Base-by-base conservation (phyloP, 108 stramenopile genomes). In the Epithemia pelagica region DNA sequence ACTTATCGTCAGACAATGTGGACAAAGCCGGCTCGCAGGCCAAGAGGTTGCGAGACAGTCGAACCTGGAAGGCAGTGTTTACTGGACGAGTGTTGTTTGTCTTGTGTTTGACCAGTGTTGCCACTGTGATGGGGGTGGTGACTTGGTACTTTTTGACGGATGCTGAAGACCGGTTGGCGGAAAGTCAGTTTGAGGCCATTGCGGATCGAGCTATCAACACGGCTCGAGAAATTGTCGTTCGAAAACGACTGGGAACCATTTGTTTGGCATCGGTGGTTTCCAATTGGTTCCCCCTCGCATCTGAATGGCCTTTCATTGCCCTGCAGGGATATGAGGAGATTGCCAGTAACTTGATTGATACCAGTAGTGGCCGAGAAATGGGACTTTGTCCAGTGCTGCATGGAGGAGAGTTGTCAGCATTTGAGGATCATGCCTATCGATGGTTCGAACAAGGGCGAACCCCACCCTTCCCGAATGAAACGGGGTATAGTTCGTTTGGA, bases 301-400 rank as follows among this genome's bases (percentile, higher is more conserved):
- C 27, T 0, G 62, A 58, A 2, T 74, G 74, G 74, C 74, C 74
- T 0, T 59, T 69, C 26, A 58, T 74, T 24, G 51, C 46, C 33
- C 19, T 74, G 30, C 25, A 68, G 24, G 58, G 68, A n/a, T 74
- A 55, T 53, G 28, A 32, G 10, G 3, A 20, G 1, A 62, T 74
- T 30, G 56, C 74, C 19, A 23, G 33, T 2, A 74, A 69, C 22
- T 30, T 63, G 18, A 37, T 55, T 54, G 30, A 28, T 15, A 32
- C 61, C 21, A 20, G 21, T 18, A n/a, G 7, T 10, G 27, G 21
- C 15, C 10, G 27, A 32, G 30, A 28, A 5, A 28, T 62, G 61
- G 61, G 10, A 1, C 52, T 68, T 2, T 24, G 23, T 26, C 67
- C 67, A 1, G 21, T 68, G 22, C 29, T 68, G 15, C 20, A 22